Conservation (phyloP, 306 rosid genomes). For the Glycine soja region DNA sequence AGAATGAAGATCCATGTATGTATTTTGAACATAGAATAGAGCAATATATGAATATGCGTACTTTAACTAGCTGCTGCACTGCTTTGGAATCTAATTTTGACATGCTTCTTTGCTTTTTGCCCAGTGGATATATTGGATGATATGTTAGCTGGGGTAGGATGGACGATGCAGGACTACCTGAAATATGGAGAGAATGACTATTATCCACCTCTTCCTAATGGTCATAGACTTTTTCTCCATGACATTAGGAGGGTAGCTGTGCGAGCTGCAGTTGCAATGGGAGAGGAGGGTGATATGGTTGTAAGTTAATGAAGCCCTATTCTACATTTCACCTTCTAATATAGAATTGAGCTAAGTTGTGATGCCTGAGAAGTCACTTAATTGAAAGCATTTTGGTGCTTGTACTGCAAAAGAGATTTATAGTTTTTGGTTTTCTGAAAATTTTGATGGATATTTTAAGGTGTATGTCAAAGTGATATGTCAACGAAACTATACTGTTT, state of each 20-base stretch:
- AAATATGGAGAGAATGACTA: slow-evolving; percentile 91
- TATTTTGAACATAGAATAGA: slow-evolving; percentile 37
- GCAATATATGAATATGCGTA: slow-evolving; percentile 1
- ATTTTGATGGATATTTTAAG: slow-evolving; percentile 1
- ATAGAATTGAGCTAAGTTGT: slow-evolving; percentile 4
- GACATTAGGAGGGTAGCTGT: slow-evolving; percentile 91
- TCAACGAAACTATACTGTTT: slow-evolving; percentile 12
- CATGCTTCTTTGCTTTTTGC: slow-evolving; percentile 41
- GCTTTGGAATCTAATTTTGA: slow-evolving; percentile 39
- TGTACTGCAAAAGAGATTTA: not conserved
- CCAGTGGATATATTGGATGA: slow-evolving; percentile 96
- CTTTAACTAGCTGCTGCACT: slow-evolving; percentile 28
- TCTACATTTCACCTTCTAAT: slow-evolving; percentile 28
- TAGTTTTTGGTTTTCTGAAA: not conserved
- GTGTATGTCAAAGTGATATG: not conserved
- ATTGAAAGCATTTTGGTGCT: slow-evolving; percentile 42
- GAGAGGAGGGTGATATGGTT: slow-evolving; percentile 97
- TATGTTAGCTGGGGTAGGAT: slow-evolving; percentile 96
- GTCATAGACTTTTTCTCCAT: slow-evolving; percentile 90
- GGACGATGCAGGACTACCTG: slow-evolving; percentile 97
- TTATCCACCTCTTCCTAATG: slow-evolving; percentile 95
- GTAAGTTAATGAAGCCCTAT: slow-evolving; percentile 74
- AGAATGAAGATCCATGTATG: slow-evolving; percentile 92
- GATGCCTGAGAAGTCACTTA: slow-evolving; percentile 28
- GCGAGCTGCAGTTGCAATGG: slow-evolving; percentile 98